Percentiles rank a stretch among this genome's conserved stretches.
phyloP scores from a whole-genome alignment of 2,329 filamentous ascomycete species.

The Botrytis galanthina region DNA sequence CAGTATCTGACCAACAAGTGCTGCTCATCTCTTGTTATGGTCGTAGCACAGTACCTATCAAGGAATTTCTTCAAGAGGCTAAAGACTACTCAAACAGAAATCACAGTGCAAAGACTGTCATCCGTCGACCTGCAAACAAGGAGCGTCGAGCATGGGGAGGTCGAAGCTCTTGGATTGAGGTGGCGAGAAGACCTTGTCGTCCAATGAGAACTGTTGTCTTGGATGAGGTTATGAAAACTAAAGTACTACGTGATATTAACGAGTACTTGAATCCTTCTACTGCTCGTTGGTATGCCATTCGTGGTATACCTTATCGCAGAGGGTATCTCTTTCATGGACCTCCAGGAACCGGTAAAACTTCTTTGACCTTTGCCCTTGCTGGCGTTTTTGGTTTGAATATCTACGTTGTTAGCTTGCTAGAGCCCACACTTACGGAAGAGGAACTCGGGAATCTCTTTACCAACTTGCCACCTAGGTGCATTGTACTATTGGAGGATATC shows the following conservation, averaged over 20 bases:
- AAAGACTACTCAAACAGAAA: slow-evolving; percentile 52
- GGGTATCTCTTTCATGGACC: slow-evolving; percentile 78
- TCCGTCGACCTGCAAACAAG: slow-evolving; percentile 53
- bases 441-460: slow-evolving; percentile 59
- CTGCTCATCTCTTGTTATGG: slow-evolving; percentile 56
- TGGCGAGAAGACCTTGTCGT: slow-evolving; percentile 62
- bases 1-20: slow-evolving; percentile 52
- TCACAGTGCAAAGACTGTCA: slow-evolving; percentile 55
- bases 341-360: slow-evolving; percentile 72
- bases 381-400: slow-evolving; percentile 66
- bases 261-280: slow-evolving; percentile 73
- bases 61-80: slow-evolving; percentile 52
- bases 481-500: slow-evolving; percentile 68
- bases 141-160: slow-evolving; percentile 47
- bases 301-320: slow-evolving; percentile 72
- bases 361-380: slow-evolving; percentile 63
- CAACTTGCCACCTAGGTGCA: slow-evolving; percentile 58
- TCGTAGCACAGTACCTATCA: slow-evolving; percentile 51
- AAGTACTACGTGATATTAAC: slow-evolving; percentile 69
- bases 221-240: slow-evolving; percentile 62
- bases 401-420: slow-evolving; percentile 60
- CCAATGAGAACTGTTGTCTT: slow-evolving; percentile 76
- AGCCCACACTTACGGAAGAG: slow-evolving; percentile 60
- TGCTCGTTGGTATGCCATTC: slow-evolving; percentile 69
- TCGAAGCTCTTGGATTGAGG: slow-evolving; percentile 52